A percentile compares a stretch with the other conserved stretches of the same genome.
Evolutionary conservation across 1,284 basidiomycete genomes (phyloP).

Genomic region (Ceratobasidium papillatum): DNA sequence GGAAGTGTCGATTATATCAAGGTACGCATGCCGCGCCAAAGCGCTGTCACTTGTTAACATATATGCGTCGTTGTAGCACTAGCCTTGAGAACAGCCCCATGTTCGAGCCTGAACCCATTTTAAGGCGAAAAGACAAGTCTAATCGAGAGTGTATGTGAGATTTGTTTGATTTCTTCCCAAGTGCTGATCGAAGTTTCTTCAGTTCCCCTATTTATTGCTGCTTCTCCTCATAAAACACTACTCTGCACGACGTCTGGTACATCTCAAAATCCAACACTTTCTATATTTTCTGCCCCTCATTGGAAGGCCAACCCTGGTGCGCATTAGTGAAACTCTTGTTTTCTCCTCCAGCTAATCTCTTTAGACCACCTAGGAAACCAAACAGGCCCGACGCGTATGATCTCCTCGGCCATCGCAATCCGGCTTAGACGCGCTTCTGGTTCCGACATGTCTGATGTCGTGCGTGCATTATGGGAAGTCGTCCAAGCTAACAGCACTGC

Average conservation of each 20-base stretch:
- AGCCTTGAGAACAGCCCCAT: conserved; percentile 19
- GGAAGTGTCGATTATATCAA: conserved; percentile 17
- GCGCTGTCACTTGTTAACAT: not conserved
- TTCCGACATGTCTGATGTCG: conserved; percentile 28
- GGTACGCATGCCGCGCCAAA: not conserved
- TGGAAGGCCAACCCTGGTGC: not conserved
- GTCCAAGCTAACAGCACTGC: not conserved
- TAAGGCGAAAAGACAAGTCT: conserved; percentile 18
- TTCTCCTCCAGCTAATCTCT: not conserved
- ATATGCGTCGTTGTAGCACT: not conserved
- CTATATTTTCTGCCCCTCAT: conserved; percentile 4
- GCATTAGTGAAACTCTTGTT: not conserved
- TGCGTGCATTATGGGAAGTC: conserved; percentile 31
- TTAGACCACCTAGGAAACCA: conserved; percentile 1
- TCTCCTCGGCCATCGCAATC: conserved; percentile 32
- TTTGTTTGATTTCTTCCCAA: not conserved
- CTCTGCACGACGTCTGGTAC: conserved; percentile 24
- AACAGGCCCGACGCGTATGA: conserved; percentile 21
- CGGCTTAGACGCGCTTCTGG: conserved; percentile 20
- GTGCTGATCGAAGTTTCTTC: not conserved
- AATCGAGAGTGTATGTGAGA: conserved; percentile 6
- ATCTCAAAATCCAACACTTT: conserved; percentile 12
- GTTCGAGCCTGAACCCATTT: conserved; percentile 25
- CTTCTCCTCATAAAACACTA: conserved; percentile 29
- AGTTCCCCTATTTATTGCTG: conserved; percentile 16